Evolutionary conservation across 2,329 filamentous ascomycete genomes (phyloP), one percentile per base, ranked within the genome.

Genomic region (Tolypocladium capitatum): DNA sequence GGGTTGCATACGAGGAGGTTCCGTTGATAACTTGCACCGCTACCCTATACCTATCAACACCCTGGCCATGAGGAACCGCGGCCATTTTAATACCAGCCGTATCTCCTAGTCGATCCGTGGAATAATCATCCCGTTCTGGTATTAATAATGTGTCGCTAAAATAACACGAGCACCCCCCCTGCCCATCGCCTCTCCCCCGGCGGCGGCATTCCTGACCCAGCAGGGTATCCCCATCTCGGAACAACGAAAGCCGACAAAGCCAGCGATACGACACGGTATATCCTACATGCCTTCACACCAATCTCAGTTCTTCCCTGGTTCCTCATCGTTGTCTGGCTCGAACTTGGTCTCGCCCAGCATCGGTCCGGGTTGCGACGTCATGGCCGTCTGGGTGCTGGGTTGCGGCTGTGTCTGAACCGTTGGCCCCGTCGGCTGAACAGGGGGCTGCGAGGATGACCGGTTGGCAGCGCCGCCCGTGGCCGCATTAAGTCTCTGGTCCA

Each of bases 401-500:
- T 70, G 74, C 40, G 70, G 78, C 62, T 76, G 80, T 38, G 68
- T 73, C 52, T 78, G 73, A 24, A 81, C 71, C 4, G 75, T 74
- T 9, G 78, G 74, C 10, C 76, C 76, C 2, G 68, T 71, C 2
- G 72, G 65, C 40, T 68, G 63, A 16, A 60, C 60, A 9, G 68
- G 62, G 5, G 64, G 54, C 20, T 63, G 52, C 53, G 66, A 54
- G 51, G 69, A 46, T 49, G 48, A 33, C 51, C 55, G 40, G 49
- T 32, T 20, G 44, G 47, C 43, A 21, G 74, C 68, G 50, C 66
- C 75, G 32, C 72, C 73, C 16, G 85, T 83, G 4, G 89, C 88
- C n/a, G 87, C 85, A 64, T 92, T 86, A 46, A 98, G 71, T 53
- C 92, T 77, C 68, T 97, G 89, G 64, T 98, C 92, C 47, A 98